Conservation (phyloP, 1,284 basidiomycete species). For the Chalciporus sp. region DNA sequence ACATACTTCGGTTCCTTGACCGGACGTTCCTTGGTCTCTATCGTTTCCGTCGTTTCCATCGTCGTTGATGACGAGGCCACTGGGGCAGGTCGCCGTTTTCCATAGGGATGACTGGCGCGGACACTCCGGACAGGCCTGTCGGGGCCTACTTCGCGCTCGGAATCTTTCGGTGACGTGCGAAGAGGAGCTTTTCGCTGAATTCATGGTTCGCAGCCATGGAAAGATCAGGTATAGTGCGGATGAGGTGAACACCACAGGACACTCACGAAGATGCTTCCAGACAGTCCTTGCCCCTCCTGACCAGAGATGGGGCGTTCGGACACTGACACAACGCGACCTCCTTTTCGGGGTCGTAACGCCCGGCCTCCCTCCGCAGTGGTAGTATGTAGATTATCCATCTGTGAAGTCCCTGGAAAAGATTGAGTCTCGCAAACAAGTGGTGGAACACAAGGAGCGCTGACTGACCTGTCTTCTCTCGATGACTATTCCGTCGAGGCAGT, state of each 20-base stretch:
- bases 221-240: not conserved
- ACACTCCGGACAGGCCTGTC: not conserved
- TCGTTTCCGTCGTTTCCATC: not conserved
- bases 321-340: not conserved
- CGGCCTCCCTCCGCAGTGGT: not conserved
- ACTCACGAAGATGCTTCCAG: constrained; percentile 20
- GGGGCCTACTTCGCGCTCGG: not conserved
- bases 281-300: constrained; percentile 12
- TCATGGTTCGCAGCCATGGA: not conserved
- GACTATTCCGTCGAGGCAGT: not conserved
- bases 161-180: not conserved
- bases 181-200: constrained; percentile 15
- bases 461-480: not conserved
- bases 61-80: not conserved
- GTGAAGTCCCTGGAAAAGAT: not conserved
- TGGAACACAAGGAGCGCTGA: too few species aligned
- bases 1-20: not conserved
- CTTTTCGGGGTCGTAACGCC: not conserved
- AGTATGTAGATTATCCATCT: not conserved
- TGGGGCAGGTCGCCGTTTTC: not conserved
- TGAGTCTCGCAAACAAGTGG: not conserved
- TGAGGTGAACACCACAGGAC: not conserved
- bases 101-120: not conserved
- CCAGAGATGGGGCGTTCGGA: constrained; percentile 14
- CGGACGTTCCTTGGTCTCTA: not conserved